These are phyloP conservation scores for Uronychia setigera DNA, from an alignment of 73 alveolate species.

Conservation along the genomic window DNA sequence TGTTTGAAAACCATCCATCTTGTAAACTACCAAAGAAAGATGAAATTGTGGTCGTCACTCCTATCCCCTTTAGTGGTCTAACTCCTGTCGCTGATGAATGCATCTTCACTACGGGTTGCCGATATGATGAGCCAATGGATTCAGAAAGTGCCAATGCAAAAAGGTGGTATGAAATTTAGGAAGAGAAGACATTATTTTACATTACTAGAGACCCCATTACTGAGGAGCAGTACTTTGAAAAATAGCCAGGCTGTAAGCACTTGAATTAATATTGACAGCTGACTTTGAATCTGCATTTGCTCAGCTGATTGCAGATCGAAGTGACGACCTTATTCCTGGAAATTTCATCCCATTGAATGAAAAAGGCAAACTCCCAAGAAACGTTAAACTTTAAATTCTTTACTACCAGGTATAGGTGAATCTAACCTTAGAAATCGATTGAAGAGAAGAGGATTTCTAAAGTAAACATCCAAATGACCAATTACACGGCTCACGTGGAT, in stretches of 20 bases:
- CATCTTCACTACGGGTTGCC: conserved; percentile 38
- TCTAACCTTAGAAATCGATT: neutral
- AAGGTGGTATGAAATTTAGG: conserved; percentile 65
- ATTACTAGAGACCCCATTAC: conserved; percentile 51
- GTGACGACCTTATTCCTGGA: conserved; percentile 63
- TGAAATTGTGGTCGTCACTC: conserved; percentile 48
- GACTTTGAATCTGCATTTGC: conserved; percentile 48
- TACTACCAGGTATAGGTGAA: conserved; percentile 51
- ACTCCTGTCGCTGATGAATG: conserved; percentile 69
- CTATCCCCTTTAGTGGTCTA: conserved; percentile 69
- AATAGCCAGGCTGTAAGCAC: conserved; percentile 12
- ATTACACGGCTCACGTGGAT: conserved; percentile 42
- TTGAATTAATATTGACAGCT: neutral
- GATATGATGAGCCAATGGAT: conserved; percentile 60
- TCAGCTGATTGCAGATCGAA: conserved; percentile 37
- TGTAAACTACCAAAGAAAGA: conserved; percentile 45
- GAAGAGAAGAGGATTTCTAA: conserved; percentile 33
- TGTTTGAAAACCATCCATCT: conserved; percentile 41
- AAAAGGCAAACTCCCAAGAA: conserved; percentile 51
- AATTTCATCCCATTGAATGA: conserved; percentile 51
- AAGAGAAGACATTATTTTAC: conserved; percentile 39
- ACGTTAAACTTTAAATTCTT: conserved; percentile 39
- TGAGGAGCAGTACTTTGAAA: conserved; percentile 3
- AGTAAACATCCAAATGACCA: conserved; percentile 31
- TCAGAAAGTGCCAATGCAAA: conserved; percentile 38